These are phyloP conservation scores for Apiospora koreana DNA, from an alignment of 2,329 filamentous ascomycete genomes.

Conservation along the genomic window DNA sequence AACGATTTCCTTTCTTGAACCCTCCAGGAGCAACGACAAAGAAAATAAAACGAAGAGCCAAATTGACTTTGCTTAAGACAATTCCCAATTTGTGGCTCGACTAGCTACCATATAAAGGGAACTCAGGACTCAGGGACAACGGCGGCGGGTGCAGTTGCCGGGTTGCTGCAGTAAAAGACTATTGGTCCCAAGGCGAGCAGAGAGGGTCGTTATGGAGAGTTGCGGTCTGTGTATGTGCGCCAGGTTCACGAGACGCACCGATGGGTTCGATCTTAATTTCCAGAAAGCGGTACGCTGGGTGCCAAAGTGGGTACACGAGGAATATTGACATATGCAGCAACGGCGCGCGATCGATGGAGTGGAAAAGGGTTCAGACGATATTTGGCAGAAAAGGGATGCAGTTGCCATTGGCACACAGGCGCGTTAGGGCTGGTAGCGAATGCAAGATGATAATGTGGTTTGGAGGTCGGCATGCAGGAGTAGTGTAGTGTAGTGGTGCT, in stretches of 20 bases:
- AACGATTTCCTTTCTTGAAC: background rate
- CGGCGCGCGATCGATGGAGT: conserved; percentile 8
- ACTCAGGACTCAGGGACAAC: background rate
- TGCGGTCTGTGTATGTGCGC: conserved; percentile 9
- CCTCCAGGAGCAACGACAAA: background rate
- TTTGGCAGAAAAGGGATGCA: no score
- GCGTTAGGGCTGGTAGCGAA: conserved; percentile 10
- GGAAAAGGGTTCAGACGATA: background rate
- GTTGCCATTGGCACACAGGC: conserved; percentile 6
- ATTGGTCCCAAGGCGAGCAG: conserved; percentile 6
- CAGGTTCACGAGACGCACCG: conserved; percentile 6
- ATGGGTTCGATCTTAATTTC: conserved; percentile 12
- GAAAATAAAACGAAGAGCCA: background rate
- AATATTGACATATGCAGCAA: background rate
- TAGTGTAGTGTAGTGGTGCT: background rate
- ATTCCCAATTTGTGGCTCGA: background rate
- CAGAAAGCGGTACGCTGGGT: conserved; percentile 10
- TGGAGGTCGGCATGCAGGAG: conserved; percentile 5
- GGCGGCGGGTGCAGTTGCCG: background rate
- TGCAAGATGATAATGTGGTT: background rate
- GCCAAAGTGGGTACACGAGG: conserved; percentile 8
- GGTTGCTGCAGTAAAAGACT: background rate
- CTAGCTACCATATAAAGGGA: background rate
- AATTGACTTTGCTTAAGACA: background rate
- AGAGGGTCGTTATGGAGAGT: background rate